phyloP scores from a whole-genome alignment of 768 basidiomycete species.

The Boletus speciosus region DNA sequence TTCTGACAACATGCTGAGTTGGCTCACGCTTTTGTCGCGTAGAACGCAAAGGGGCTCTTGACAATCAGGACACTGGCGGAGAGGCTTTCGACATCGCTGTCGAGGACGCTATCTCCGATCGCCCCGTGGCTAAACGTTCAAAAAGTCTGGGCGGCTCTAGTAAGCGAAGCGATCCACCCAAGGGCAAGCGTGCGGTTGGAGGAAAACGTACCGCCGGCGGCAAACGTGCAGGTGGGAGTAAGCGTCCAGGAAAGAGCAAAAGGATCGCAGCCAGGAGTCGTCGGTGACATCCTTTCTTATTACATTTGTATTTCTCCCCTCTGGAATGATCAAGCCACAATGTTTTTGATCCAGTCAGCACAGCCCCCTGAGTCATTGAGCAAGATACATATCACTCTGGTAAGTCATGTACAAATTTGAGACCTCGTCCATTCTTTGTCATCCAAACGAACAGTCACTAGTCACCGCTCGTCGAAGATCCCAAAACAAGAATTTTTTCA shows the following conservation, averaged over 20 bases:
- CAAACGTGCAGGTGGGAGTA: constrained; percentile 35
- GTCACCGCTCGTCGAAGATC: too few relatives aligned
- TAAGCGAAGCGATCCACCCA: constrained; percentile 34
- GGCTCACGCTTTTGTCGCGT: constrained; percentile 1
- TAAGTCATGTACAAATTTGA: background rate
- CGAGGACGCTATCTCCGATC: constrained; percentile 82
- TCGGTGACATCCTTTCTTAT: constrained; percentile 18
- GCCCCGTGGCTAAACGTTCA: constrained; percentile 58
- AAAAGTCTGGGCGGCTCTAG: constrained; percentile 25
- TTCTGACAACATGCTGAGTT: background rate
- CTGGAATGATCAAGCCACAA: background rate
- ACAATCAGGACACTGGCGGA: constrained; percentile 51
- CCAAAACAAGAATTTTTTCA: too few relatives aligned
- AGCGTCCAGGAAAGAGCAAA: constrained; percentile 59
- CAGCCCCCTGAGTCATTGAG: background rate
- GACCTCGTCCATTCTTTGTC: background rate
- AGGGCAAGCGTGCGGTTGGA: constrained; percentile 40
- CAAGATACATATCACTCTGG: background rate
- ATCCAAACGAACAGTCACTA: background rate
- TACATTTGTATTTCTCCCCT: constrained; percentile 4
- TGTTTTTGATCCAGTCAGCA: background rate
- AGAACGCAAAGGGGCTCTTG: constrained; percentile 85
- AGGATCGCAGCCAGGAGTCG: constrained; percentile 43
- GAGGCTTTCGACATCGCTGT: constrained; percentile 84
- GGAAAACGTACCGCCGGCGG: constrained; percentile 5